phyloP scores from a whole-genome alignment of 495 filamentous ascomycete genomes.

The Aspergillus leporis region DNA sequence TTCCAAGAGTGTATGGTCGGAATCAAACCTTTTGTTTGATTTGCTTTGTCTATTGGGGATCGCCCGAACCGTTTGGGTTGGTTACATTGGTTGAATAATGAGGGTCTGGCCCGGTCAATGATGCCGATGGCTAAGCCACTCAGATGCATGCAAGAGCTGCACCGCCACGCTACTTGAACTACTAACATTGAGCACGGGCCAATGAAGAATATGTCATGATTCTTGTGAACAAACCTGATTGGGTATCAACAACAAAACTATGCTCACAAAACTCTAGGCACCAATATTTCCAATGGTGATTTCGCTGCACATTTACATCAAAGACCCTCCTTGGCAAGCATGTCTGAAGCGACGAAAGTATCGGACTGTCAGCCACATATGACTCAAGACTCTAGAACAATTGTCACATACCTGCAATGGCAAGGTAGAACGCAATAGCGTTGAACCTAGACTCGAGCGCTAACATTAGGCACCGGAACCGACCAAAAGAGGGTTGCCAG shows the following conservation, averaged over 20 bases:
- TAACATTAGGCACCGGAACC: constrained; percentile 15
- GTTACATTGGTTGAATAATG: background rate
- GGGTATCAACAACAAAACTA: background rate
- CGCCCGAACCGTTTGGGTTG: background rate
- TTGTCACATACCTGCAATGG: constrained; percentile 68
- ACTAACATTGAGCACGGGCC: background rate
- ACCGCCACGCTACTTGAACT: constrained; percentile 14
- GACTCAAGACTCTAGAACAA: background rate
- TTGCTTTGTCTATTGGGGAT: background rate
- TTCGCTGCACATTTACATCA: constrained; percentile 18
- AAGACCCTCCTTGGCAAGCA: constrained; percentile 42
- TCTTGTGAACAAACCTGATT: background rate
- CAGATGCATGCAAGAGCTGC: constrained; percentile 9
- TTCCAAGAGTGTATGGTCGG: background rate
- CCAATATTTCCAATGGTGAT: constrained; percentile 16
- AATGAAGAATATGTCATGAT: background rate
- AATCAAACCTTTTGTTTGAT: background rate
- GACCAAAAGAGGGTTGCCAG: background rate
- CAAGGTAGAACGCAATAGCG: constrained; percentile 91
- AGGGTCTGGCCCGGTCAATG: background rate
- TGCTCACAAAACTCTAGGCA: constrained; percentile 18
- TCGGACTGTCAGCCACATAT: constrained; percentile 5
- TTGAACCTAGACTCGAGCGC: constrained; percentile 66
- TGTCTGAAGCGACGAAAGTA: constrained; percentile 23
- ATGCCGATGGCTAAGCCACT: constrained; percentile 5